A percentile compares a stretch with the other conserved stretches of the same genome.
These are phyloP conservation scores for Nadsonia commutata DNA, from an alignment of 1,139 yeast species.

Conservation along the genomic window DNA sequence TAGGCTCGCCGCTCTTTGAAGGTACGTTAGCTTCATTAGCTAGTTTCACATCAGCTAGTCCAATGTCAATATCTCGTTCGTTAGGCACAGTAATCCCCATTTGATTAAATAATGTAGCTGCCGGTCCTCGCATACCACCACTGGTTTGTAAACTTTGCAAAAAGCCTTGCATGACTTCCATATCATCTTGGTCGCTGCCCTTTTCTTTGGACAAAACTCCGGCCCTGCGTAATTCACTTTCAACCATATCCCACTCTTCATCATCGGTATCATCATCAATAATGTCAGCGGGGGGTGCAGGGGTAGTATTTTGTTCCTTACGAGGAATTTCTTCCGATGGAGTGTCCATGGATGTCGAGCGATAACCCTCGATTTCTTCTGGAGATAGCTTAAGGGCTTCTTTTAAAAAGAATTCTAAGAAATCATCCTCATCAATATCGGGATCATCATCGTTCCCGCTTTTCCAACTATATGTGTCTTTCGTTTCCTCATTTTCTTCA, in stretches of 20 bases:
- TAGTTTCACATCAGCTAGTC: neutral
- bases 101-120: slow-evolving; percentile 22
- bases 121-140: slow-evolving; percentile 26
- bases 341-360: neutral
- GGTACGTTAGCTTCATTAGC: neutral
- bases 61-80: neutral
- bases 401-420: slow-evolving; percentile 41
- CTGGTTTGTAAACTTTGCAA: slow-evolving; percentile 18
- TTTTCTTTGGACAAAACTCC: slow-evolving; percentile 14
- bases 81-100: slow-evolving; percentile 11
- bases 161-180: slow-evolving; percentile 16
- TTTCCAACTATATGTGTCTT: slow-evolving; percentile 9
- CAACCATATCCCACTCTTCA: slow-evolving; percentile 10
- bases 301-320: neutral
- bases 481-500: slow-evolving; percentile 12
- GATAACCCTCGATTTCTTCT: neutral
- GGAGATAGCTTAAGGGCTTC: slow-evolving; percentile 31
- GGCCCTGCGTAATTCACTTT: slow-evolving; percentile 12
- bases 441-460: slow-evolving; percentile 17
- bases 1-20: neutral
- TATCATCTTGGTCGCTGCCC: slow-evolving; percentile 16
- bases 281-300: neutral
- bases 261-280: neutral
- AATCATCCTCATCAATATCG: slow-evolving; percentile 46
- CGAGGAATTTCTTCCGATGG: neutral